Evolutionary conservation across 1,284 basidiomycete species (phyloP), one percentile per base, ranked within the genome.

Genomic region (Caloboletus firmus): DNA sequence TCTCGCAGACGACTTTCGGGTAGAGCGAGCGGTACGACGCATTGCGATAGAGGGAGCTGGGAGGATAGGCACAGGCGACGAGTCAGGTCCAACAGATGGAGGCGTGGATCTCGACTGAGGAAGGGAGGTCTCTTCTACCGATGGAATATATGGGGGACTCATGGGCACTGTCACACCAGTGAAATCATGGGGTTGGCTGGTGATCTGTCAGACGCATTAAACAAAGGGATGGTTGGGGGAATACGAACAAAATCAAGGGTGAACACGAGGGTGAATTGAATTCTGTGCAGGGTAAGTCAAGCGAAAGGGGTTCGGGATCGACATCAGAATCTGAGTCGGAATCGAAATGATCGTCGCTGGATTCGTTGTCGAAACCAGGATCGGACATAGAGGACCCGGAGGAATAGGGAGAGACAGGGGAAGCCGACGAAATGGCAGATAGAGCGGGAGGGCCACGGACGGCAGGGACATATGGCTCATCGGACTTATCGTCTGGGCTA

Each of bases 401-500:
- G 31, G 64, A 67, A 18, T 12, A 57, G 37, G 62, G 49, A 45
- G 67, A 60, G 22, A 43, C 45, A 24, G 66, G 58, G 12, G 66
- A 65, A 30, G 55, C 55, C 0, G 66, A 67, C 22, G 69, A 64
- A 31, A 71, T 56, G 41, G 67, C 48, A 20, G 67, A 72, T 49
- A 72, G 49, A 39, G 51, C 45, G 22, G 67, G 57, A 46, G 66
- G 62, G n/a, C 57, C 60, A n/a, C 45, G 55, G 43, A 45, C 46
- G 17, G 54, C 30, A n/a, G 66, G 57, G 9, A 62, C 35, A 48
- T 64, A 71, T 53, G 56, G 59, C 24, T 65, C 60, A 52, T 68
- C 64, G 4, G 55, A 58, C 56, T 72, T 69, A 49, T 69, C 69
- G 34, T 72, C 70, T 24, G 66, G 67, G 18, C 67, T 70, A 47